Percentiles rank a stretch among this genome's conserved stretches.
Evolutionary conservation across 148 eudicot species (phyloP).

Genomic region (Fallopia convolvulus): DNA sequence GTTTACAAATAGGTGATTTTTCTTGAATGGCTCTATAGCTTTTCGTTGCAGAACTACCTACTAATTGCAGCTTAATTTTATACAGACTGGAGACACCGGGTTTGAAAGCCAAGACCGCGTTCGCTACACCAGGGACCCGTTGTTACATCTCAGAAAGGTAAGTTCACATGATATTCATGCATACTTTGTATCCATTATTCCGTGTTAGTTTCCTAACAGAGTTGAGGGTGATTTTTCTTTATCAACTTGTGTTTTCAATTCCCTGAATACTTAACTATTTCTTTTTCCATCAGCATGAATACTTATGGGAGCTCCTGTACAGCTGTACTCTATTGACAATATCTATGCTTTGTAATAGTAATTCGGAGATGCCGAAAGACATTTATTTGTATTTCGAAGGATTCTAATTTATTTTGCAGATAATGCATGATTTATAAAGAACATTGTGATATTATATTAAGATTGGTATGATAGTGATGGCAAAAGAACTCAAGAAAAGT

Average conservation of each 20-base stretch:
- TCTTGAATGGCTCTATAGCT: background rate
- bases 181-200: background rate
- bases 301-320: background rate
- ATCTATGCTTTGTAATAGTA: background rate
- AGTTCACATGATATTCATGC: background rate
- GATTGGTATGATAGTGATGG: background rate
- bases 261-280: background rate
- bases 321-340: too few species aligned
- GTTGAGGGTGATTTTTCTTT: background rate
- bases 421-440: background rate
- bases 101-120: constrained; percentile 72
- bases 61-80: background rate
- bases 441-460: background rate
- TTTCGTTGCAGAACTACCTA: background rate
- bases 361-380: background rate
- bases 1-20: background rate
- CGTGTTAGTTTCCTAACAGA: background rate
- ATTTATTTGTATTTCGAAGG: background rate
- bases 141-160: constrained; percentile 86
- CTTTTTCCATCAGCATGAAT: background rate
- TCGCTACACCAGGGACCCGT: constrained; percentile 63
- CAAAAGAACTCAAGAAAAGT: background rate
- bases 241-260: background rate
- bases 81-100: constrained; percentile 65
- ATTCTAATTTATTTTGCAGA: background rate